phyloP scores from a whole-genome alignment of 129 eudicot genomes.

The Scalesia atractyloides region DNA sequence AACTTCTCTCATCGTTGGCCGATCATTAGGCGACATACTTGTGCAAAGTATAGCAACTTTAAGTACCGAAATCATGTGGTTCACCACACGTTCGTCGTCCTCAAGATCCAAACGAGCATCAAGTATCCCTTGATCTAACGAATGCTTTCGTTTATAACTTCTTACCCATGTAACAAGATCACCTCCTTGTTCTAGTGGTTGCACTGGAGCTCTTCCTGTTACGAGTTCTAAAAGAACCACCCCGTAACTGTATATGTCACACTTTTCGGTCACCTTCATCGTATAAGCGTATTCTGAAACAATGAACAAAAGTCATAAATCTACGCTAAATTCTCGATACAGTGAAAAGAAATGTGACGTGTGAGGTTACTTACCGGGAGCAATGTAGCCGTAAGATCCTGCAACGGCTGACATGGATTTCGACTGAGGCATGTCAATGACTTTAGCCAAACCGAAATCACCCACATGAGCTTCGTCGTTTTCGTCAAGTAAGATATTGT shows the following conservation, averaged over 20 bases:
- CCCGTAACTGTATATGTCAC: conserved; percentile 93
- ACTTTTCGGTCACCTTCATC: conserved; percentile 96
- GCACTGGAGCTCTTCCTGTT: conserved; percentile 90
- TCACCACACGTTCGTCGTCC: conserved; percentile 46
- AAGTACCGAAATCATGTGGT: conserved; percentile 73
- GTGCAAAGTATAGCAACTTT: conserved; percentile 86
- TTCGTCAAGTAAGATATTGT: conserved; percentile 84
- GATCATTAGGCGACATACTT: conserved; percentile 71
- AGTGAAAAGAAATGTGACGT: not conserved
- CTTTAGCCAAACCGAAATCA: conserved; percentile 98
- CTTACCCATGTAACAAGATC: conserved; percentile 88
- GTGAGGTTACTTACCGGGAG: conserved; percentile 68
- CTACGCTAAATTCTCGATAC: not conserved
- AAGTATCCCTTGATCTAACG: conserved; percentile 65
- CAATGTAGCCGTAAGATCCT: conserved; percentile 97
- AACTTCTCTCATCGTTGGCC: conserved; percentile 92
- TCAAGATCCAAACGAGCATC: conserved; percentile 67
- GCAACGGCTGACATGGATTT: conserved; percentile 99
- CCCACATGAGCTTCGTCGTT: conserved; percentile 97
- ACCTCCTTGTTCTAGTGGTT: conserved; percentile 92
- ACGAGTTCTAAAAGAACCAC: conserved; percentile 88
- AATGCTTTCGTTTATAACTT: conserved; percentile 61
- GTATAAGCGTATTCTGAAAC: conserved; percentile 94
- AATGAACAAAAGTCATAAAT: not conserved
- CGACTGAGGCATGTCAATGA: conserved; percentile 96